phyloP scores from a whole-genome alignment of 768 basidiomycete genomes.

The Russula earlei region DNA sequence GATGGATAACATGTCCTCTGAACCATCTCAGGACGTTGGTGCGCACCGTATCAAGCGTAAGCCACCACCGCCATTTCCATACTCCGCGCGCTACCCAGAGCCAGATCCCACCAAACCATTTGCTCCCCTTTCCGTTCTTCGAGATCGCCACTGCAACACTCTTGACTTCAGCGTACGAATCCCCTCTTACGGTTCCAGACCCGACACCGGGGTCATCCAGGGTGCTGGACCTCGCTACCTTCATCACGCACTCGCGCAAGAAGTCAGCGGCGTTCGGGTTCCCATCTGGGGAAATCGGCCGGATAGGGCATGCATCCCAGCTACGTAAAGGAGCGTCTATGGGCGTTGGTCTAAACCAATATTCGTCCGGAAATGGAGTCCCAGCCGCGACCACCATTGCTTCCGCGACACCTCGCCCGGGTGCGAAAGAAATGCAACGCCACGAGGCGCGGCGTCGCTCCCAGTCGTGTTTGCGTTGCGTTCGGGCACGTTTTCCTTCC shows the following conservation, averaged over 20 bases:
- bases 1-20: background rate
- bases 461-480: slow-evolving; percentile 24
- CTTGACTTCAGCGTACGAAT: slow-evolving; percentile 2
- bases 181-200: slow-evolving; percentile 3
- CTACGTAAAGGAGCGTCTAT: slow-evolving; percentile 15
- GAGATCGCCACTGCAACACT: slow-evolving; percentile 34
- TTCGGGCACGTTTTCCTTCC: slow-evolving; percentile 17
- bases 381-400: background rate
- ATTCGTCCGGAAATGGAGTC: background rate
- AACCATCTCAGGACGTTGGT: background rate
- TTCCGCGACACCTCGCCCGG: slow-evolving; percentile 1
- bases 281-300: slow-evolving; percentile 5
- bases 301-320: slow-evolving; percentile 6
- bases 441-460: slow-evolving; percentile 27
- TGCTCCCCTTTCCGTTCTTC: slow-evolving; percentile 55
- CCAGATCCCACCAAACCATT: slow-evolving; percentile 67
- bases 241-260: slow-evolving; percentile 5
- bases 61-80: slow-evolving; percentile 44
- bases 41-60: slow-evolving; percentile 39
- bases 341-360: slow-evolving; percentile 5
- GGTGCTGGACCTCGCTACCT: slow-evolving; percentile 12
- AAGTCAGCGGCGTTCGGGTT: background rate
- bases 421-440: slow-evolving; percentile 7
- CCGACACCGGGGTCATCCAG: background rate
- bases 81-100: slow-evolving; percentile 47